These are phyloP conservation scores for Austropuccinia psidii DNA, from an alignment of 1,284 basidiomycete genomes.

Conservation along the genomic window DNA sequence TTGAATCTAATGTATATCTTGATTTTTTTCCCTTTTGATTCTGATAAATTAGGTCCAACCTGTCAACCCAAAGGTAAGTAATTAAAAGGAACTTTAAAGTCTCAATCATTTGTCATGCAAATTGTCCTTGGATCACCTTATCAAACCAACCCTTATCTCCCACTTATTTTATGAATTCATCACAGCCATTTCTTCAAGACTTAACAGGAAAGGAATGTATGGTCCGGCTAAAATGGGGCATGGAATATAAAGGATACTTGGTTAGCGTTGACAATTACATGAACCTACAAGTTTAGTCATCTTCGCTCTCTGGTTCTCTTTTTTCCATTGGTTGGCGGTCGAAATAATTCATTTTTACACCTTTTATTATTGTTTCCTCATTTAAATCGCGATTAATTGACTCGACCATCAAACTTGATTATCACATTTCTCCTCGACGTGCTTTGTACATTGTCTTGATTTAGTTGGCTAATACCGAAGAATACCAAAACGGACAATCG, in stretches of 20 bases:
- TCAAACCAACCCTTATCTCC: background rate
- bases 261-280: conserved; percentile 98
- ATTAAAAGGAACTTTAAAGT: background rate
- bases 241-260: conserved; percentile 98
- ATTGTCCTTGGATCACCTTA: background rate
- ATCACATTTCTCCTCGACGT: background rate
- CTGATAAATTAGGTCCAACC: conserved; percentile 69
- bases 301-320: conserved; percentile 15
- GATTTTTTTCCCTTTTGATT: too few relatives aligned
- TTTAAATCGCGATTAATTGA: background rate
- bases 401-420: background rate
- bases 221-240: conserved; percentile 95
- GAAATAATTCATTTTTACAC: background rate
- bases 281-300: conserved; percentile 79
- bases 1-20: too few relatives aligned
- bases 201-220: conserved; percentile 94
- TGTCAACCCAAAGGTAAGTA: conserved; percentile 75
- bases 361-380: background rate
- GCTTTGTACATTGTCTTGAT: background rate
- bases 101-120: background rate
- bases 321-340: background rate
- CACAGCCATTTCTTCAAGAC: conserved; percentile 83
- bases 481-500: conserved; percentile 91
- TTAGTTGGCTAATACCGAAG: conserved; percentile 94
- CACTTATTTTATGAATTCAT: background rate